Conservation (phyloP, 805 yeast genomes). For the Wickerhamomyces canadensis region DNA sequence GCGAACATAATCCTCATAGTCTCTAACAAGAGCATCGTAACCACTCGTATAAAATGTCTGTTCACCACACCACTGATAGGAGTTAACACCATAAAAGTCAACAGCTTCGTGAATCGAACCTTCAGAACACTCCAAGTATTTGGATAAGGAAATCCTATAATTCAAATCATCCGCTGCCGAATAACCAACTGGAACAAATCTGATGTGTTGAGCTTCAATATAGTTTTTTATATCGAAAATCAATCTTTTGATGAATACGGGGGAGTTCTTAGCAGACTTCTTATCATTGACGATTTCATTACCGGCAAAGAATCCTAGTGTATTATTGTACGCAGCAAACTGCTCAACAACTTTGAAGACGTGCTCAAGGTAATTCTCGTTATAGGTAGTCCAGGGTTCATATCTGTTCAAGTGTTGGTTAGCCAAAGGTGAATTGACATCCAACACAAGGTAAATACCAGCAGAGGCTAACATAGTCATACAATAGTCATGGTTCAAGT, state of each 20-base stretch:
- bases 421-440: conserved; percentile 81
- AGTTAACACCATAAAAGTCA: conserved; percentile 91
- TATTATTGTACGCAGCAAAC: conserved; percentile 80
- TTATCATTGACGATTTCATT: conserved; percentile 85
- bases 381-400: conserved; percentile 92
- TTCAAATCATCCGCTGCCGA: conserved; percentile 92
- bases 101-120: conserved; percentile 43
- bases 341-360: conserved; percentile 75
- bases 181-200: conserved; percentile 85
- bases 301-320: conserved; percentile 88
- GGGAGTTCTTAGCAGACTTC: conserved; percentile 60
- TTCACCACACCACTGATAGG: conserved; percentile 95
- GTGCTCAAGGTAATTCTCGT: conserved; percentile 61
- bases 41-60: conserved; percentile 83
- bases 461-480: conserved; percentile 90
- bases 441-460: conserved; percentile 86
- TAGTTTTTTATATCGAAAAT: conserved; percentile 77
- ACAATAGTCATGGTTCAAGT: conserved; percentile 77
- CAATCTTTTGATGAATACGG: conserved; percentile 72
- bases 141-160: conserved; percentile 70
- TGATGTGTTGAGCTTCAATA: conserved; percentile 48
- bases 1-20: conserved; percentile 58
- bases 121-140: conserved; percentile 72
- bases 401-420: conserved; percentile 81
- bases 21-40: conserved; percentile 59